Evolutionary conservation across 345 rosid species (phyloP), one percentile per base, ranked within the genome.

Genomic region (Eucalyptus marginata): DNA sequence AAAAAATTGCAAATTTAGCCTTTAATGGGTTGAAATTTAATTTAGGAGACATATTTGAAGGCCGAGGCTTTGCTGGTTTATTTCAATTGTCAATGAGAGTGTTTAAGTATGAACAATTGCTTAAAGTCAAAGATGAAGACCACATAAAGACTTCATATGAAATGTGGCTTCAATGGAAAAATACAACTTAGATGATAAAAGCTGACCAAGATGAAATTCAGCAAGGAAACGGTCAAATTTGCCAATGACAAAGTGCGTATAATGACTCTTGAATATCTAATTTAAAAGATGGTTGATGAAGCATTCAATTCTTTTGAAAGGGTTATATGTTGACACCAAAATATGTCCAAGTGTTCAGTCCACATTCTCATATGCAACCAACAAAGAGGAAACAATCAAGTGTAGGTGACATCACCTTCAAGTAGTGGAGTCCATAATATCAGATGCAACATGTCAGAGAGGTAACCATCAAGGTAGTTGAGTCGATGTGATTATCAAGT

Each of bases 1-100:
- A 56, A 56, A 56, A 20, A 20, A 20, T 22, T 25, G n/a, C 64
- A 58, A 58, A 58, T 25, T 58, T 58, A 27, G 9, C 7, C 64
- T 58, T 58, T 58, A 1, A 58, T 20, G 14, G 66, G 14, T 10
- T 58, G 64, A 58, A 58, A 58, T 58, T 58, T 58, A 10, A 58
- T 58, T 58, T 25, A 58, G n/a, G n/a, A 25, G 66, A 58, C 7
- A 58, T 58, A 58, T 11, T 11, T 58, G n/a, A 58, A 58, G 66
- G 66, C 1, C n/a, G 14, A 58, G 66, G n/a, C 66, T 58, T 0
- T 58, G 64, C 3, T 58, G n/a, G 25, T 11, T 58, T 58, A 58
- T 25, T 58, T 58, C 0, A 58, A 58, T 10, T 0, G n/a, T 1
- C 66, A 25, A 58, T 1, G 1, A 58, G n/a, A 58, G n/a, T 7